These are phyloP conservation scores for Panicum hallii DNA, from an alignment of 202 grass and related monocot genomes.

Conservation along the genomic window DNA sequence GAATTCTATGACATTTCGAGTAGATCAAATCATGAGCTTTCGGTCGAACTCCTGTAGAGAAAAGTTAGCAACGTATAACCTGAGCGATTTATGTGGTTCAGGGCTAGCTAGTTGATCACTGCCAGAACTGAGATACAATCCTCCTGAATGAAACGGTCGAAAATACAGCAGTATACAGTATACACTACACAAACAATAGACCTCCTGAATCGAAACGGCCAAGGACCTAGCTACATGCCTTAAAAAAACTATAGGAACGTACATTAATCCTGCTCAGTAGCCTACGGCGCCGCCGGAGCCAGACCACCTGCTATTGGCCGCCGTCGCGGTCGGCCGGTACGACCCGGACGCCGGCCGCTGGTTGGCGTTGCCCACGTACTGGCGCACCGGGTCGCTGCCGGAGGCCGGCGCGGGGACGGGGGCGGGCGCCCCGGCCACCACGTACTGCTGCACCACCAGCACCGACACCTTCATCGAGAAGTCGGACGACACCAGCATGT, in stretches of 20 bases:
- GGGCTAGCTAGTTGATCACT: not conserved
- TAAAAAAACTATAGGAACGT: conserved; percentile 36
- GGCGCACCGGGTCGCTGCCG: conserved; percentile 55
- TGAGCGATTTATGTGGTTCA: not conserved
- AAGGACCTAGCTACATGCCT: not conserved
- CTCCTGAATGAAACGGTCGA: not conserved
- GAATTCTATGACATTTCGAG: not conserved
- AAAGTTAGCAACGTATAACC: not conserved
- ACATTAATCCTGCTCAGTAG: conserved; percentile 21
- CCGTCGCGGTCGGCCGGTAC: conserved; percentile 38
- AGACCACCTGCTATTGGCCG: conserved; percentile 53
- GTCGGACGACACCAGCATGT: conserved; percentile 86
- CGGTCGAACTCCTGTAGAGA: not conserved
- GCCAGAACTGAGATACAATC: not conserved
- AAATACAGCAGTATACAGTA: conserved; percentile 12
- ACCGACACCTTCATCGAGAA: conserved; percentile 69
- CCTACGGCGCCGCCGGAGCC: conserved; percentile 39
- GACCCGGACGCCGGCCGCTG: conserved; percentile 43
- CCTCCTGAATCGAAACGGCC: not conserved
- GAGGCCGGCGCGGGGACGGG: not conserved
- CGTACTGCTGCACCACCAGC: conserved; percentile 84
- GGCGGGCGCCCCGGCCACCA: conserved; percentile 36
- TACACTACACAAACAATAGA: not conserved
- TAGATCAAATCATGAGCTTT: not conserved
- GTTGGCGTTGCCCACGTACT: conserved; percentile 78